Conservation (phyloP, 768 basidiomycete species). For the Tylopilus balloui region DNA sequence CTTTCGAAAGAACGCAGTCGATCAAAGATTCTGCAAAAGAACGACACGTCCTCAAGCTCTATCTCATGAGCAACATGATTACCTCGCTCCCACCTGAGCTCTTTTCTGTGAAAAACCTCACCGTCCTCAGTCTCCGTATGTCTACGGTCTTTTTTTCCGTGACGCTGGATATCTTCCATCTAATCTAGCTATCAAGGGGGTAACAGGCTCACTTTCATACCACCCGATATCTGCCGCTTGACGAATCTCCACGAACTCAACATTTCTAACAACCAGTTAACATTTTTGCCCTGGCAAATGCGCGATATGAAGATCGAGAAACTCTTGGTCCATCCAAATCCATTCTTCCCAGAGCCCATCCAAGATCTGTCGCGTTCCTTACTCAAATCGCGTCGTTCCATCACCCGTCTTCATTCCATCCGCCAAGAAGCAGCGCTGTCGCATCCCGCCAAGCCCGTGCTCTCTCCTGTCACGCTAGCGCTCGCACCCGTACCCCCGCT, state of each 20-base stretch:
- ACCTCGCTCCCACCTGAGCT: slow-evolving; percentile 51
- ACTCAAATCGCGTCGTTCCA: slow-evolving; percentile 11
- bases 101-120: slow-evolving; percentile 52
- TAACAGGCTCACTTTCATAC: slow-evolving; percentile 53
- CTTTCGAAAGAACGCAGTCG: slow-evolving; percentile 26
- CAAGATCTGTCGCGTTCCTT: neutral
- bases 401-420: slow-evolving; percentile 7
- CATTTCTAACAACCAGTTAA: slow-evolving; percentile 52
- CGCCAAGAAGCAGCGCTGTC: slow-evolving; percentile 5
- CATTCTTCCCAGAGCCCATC: slow-evolving; percentile 40
- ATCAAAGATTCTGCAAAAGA: slow-evolving; percentile 35
- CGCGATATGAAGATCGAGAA: slow-evolving; percentile 47
- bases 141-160: slow-evolving; percentile 8
- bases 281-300: slow-evolving; percentile 64
- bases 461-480: slow-evolving; percentile 19
- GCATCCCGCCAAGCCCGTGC: slow-evolving; percentile 2
- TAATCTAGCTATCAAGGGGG: slow-evolving; percentile 37
- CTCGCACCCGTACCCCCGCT: slow-evolving; percentile 28
- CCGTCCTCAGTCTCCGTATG: slow-evolving; percentile 62
- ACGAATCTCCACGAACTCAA: slow-evolving; percentile 56
- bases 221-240: slow-evolving; percentile 58
- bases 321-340: slow-evolving; percentile 55
- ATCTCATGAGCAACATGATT: slow-evolving; percentile 53
- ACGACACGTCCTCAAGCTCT: slow-evolving; percentile 51
- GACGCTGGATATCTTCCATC: neutral